These are phyloP conservation scores for Fusarium sp. DNA, from an alignment of 2,329 filamentous ascomycete species.

Conservation along the genomic window DNA sequence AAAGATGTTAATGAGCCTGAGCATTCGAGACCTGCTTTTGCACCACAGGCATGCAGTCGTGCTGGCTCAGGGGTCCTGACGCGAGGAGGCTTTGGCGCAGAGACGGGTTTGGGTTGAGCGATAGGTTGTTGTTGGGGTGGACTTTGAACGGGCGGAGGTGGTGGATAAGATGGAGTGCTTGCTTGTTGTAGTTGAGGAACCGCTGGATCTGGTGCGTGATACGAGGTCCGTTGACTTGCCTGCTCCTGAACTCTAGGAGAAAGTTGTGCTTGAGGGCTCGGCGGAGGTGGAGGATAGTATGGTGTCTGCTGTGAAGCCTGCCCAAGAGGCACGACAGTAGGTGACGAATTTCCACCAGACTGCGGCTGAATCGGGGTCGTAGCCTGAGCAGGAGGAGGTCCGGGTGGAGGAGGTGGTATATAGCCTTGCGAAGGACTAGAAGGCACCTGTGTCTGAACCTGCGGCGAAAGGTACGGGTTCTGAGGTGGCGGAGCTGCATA, in stretches of 20 bases:
- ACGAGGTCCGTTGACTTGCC: background rate
- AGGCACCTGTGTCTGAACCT: background rate
- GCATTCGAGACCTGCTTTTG: constrained; percentile 40
- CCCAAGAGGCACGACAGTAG: background rate
- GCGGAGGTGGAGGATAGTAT: background rate
- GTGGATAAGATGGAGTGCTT: background rate
- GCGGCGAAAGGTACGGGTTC: background rate
- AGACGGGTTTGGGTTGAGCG: background rate
- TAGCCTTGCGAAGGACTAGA: background rate
- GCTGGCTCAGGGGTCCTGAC: constrained; percentile 23
- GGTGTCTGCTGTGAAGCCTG: background rate
- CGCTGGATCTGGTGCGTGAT: background rate
- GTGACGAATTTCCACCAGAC: background rate
- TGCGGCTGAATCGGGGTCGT: background rate
- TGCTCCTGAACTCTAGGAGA: background rate
- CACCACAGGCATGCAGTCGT: constrained; percentile 17
- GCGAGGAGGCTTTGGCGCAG: constrained; percentile 10
- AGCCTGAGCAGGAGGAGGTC: constrained; percentile 4
- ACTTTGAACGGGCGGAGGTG: background rate
- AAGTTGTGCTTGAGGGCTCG: background rate
- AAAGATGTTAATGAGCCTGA: constrained; percentile 35
- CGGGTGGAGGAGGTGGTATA: constrained; percentile 3
- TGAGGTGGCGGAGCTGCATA: background rate
- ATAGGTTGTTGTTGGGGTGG: background rate
- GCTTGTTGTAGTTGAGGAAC: background rate